Conservation (phyloP, 1,284 basidiomycete species). For the Boletellus deceptivus region DNA sequence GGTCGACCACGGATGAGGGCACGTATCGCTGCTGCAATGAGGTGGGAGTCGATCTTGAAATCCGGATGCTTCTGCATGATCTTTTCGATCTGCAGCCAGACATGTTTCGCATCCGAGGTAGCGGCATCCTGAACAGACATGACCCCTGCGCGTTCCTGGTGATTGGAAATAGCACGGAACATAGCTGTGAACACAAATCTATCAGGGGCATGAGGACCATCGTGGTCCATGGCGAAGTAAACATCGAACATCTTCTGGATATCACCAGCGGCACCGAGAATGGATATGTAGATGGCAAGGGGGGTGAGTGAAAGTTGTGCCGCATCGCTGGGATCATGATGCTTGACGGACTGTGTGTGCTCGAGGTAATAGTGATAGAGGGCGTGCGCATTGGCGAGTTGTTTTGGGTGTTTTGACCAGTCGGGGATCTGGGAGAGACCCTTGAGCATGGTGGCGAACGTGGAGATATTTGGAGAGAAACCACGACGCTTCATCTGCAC, state of each 20-base stretch:
- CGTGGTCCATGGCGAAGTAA: conserved; percentile 58
- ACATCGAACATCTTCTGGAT: conserved; percentile 70
- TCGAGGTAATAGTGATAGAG: conserved; percentile 55
- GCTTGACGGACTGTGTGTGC: conserved; percentile 47
- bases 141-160: conserved; percentile 21
- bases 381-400: conserved; percentile 56
- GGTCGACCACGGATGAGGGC: conserved; percentile 53
- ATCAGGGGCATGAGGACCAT: conserved; percentile 56
- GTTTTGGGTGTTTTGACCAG: conserved; percentile 55
- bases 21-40: conserved; percentile 49
- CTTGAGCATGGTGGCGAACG: conserved; percentile 62
- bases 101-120: conserved; percentile 57
- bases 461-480: conserved; percentile 60
- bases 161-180: conserved; percentile 49
- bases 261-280: conserved; percentile 55
- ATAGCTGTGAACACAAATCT: conserved; percentile 59
- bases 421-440: conserved; percentile 57
- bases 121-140: conserved; percentile 16
- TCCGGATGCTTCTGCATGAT: conserved; percentile 42
- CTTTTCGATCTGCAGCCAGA: conserved; percentile 66
- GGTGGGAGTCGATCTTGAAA: conserved; percentile 50
- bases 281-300: conserved; percentile 57
- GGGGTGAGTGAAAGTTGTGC: conserved; percentile 47
- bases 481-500: conserved; percentile 77
- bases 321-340: conserved; percentile 42